Evolutionary conservation across 1,284 basidiomycete genomes (phyloP), one percentile per base, ranked within the genome.

Genomic region (Pascua sp.): DNA sequence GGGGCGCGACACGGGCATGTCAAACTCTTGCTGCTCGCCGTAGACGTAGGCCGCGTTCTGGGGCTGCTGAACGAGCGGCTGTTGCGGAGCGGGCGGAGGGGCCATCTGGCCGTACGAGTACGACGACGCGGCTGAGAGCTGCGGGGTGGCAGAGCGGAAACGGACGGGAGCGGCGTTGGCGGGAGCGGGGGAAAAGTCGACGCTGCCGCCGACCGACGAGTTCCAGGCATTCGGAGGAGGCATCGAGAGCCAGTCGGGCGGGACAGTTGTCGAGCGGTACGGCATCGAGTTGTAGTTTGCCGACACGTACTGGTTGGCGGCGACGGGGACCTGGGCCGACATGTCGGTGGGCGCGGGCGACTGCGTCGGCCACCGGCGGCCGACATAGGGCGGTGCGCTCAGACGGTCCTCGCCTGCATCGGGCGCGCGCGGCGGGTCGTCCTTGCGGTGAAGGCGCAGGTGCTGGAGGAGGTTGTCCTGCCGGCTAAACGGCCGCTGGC

Each of bases 401-500:
- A 60, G 56, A 13, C 56, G 53, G 51, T 60, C 58, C 50, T 58
- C 58, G 32, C 51, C 55, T 10, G 51, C 51, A 17, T 63, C 61
- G 32, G 57, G 45, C 18, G 50, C 55, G 4, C 57, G 56, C 11
- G 62, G 59, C 8, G 62, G 56, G 49, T 71, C 68, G 51, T 66
- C 63, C 53, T 71, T 74, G 41, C 73, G 80, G 76, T 93, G 91
- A 42, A 88, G 90, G 57, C 89, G 84, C 55, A 86, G 68, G 69
- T 94, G 91, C 73, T 92, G 89, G 36, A 83, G 84, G 47, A 94
- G 81, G 70, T 92, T 92, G 73, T 93, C 90, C 69, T 86, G 86
- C 64, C 91, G 81, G 65, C 88, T 89, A 77, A 93, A 93, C 51
- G 84, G 81, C 79, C 90, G 90, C 67, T 81, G 79, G 73, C 89